Conservation (phyloP, 257 asterid genomes). For the Coffea canephora region DNA sequence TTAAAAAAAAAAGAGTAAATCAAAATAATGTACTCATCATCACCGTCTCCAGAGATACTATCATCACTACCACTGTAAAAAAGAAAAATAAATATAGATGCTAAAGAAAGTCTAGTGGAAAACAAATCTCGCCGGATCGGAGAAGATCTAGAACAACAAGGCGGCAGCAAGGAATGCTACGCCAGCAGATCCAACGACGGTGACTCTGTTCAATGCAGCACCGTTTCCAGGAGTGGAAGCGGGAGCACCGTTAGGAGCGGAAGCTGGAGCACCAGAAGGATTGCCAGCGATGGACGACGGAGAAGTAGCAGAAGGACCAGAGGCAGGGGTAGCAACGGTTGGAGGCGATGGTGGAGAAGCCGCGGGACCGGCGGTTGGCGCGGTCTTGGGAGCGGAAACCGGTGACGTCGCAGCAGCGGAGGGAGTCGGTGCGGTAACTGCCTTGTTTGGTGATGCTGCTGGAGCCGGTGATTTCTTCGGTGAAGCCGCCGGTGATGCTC, state of each 20-base stretch:
- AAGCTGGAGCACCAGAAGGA: slow-evolving; percentile 33
- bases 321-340: slow-evolving; percentile 23
- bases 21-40: slow-evolving; percentile 17
- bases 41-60: neutral
- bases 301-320: slow-evolving; percentile 23
- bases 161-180: slow-evolving; percentile 41
- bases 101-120: slow-evolving; percentile 7
- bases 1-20: neutral
- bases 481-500: slow-evolving; percentile 41
- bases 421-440: slow-evolving; percentile 20
- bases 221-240: slow-evolving; percentile 27
- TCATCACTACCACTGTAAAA: neutral
- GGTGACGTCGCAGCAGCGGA: slow-evolving; percentile 23
- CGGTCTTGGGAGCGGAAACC: slow-evolving; percentile 17
- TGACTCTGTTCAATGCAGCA: slow-evolving; percentile 42
- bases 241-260: slow-evolving; percentile 16
- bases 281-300: slow-evolving; percentile 35
- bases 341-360: slow-evolving; percentile 20
- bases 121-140: slow-evolving; percentile 4
- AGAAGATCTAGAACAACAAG: slow-evolving; percentile 31
- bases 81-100: neutral
- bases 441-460: slow-evolving; percentile 16
- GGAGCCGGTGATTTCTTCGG: slow-evolving; percentile 38
- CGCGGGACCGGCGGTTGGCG: slow-evolving; percentile 17
- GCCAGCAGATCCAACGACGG: slow-evolving; percentile 51